Evolutionary conservation across 73 alveolate genomes (phyloP).

Genomic region (Stentor roeselii): DNA sequence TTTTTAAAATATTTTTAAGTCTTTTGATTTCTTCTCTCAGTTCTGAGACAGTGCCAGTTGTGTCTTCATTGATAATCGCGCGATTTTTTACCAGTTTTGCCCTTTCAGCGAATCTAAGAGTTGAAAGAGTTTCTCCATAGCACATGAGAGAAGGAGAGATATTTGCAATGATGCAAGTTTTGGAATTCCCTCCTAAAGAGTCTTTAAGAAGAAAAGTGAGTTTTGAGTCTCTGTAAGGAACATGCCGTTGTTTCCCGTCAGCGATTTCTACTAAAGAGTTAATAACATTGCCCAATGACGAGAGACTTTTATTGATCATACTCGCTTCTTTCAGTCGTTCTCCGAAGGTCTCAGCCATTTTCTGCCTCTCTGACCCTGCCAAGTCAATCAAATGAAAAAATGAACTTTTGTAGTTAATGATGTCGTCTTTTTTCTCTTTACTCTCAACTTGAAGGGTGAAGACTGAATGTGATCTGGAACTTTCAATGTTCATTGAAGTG

Average conservation of each 20-base stretch:
- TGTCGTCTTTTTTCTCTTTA: slow-evolving; percentile 28
- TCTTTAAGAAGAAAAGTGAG: slow-evolving; percentile 75
- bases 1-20: background rate
- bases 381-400: slow-evolving; percentile 93
- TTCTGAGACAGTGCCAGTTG: slow-evolving; percentile 44
- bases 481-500: slow-evolving; percentile 81
- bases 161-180: slow-evolving; percentile 82
- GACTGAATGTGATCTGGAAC: slow-evolving; percentile 91
- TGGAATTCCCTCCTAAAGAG: slow-evolving; percentile 84
- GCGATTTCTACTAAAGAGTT: slow-evolving; percentile 73
- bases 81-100: slow-evolving; percentile 75
- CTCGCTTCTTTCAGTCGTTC: slow-evolving; percentile 98
- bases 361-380: slow-evolving; percentile 97
- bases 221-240: slow-evolving; percentile 86
- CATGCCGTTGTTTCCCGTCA: slow-evolving; percentile 72
- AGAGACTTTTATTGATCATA: slow-evolving; percentile 87
- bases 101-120: slow-evolving; percentile 89
- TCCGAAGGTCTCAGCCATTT: slow-evolving; percentile 83
- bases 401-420: slow-evolving; percentile 38
- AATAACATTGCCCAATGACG: slow-evolving; percentile 94
- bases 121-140: slow-evolving; percentile 86
- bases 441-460: slow-evolving; percentile 62
- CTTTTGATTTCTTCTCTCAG: slow-evolving; percentile 19
- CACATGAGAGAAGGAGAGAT: slow-evolving; percentile 61
- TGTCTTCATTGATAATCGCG: slow-evolving; percentile 79